phyloP scores from a whole-genome alignment of 2,329 filamentous ascomycete genomes.

The Camillea tinctor region DNA sequence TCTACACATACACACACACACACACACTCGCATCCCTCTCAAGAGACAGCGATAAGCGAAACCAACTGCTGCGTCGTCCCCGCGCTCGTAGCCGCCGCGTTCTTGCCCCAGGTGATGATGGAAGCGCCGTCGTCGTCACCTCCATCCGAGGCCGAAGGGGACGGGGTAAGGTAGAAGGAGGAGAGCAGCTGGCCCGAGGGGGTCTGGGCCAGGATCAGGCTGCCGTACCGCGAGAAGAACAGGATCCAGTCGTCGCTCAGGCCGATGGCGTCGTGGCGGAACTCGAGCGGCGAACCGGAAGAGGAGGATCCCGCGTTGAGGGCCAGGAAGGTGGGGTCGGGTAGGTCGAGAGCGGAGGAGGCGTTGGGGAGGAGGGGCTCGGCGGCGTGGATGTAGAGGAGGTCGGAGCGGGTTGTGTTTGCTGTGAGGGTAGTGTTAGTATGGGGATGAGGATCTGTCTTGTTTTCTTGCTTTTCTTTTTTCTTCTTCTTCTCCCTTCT shows the following conservation, averaged over 20 bases:
- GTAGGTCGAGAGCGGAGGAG: background rate
- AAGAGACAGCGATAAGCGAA: background rate
- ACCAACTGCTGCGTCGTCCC: background rate
- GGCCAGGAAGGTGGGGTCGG: slow-evolving; percentile 19
- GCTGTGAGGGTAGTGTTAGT: slow-evolving; percentile 3
- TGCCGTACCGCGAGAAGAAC: slow-evolving; percentile 13
- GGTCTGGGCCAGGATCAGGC: slow-evolving; percentile 5
- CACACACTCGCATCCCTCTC: no score
- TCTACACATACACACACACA: no score
- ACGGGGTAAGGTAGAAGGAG: slow-evolving; percentile 4
- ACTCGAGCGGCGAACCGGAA: slow-evolving; percentile 6
- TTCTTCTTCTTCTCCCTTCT: background rate
- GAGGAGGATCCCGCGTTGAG: slow-evolving; percentile 13
- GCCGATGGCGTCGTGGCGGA: slow-evolving; percentile 13
- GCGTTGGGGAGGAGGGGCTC: background rate
- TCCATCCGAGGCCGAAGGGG: background rate
- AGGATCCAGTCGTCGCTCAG: slow-evolving; percentile 10
- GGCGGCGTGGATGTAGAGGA: slow-evolving; percentile 14
- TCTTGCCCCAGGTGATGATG: background rate
- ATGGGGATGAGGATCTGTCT: no score
- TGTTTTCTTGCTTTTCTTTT: no score
- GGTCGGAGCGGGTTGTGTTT: slow-evolving; percentile 7
- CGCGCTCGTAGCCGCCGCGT: background rate
- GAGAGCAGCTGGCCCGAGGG: background rate
- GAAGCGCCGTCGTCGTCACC: background rate